Base-by-base conservation (phyloP, 148 eudicot genomes). In the Silene conica region DNA sequence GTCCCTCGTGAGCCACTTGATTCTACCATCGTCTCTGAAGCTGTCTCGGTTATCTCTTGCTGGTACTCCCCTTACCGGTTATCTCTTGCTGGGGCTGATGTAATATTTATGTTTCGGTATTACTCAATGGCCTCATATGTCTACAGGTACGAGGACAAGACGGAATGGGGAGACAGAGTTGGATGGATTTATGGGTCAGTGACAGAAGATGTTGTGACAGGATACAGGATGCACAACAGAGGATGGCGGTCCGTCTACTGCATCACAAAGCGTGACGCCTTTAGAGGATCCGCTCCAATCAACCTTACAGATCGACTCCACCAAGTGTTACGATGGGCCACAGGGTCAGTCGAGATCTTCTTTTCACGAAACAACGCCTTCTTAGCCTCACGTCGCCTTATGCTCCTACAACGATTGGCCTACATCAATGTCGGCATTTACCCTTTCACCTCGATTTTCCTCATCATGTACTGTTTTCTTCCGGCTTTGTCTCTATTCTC, bases 121-220 rank as follows among this genome's bases (percentile, higher is more conserved):
- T 48, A 48, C 54, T 48, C 3, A 48, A 48, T 70, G 18, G 20
- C 4, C 41, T 34, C 41, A 34, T 38, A 13, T 16, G 20, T 43
- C 20, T 10, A 46, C 31, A 89, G 94, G 94, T 91, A 92, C 21
- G 97, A 92, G 77, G 97, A 92, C 83, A 92, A 92, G 80, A 90
- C 97, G 0, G 96, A 92, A 74, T 92, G 97, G 97, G 97, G 97
- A 16, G 96, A 86, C 65, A 86, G 96, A 0, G 93, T 92, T 1
- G 97, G 97, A 5, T 92, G 97, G 97, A 92, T 92, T 73, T 92
- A 92, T 15, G 97, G 97, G 6, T 92, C 97, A 4, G 97, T 92
- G 19, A 92, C 95, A 48, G 97, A 92, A 73, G 97, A 92, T 52
- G 97, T 92, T 81, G 92, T 90, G 14, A 86, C 95, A 8, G 97